Evolutionary conservation across 495 filamentous ascomycete genomes (phyloP).

Genomic region (Aspergillus hancockii): DNA sequence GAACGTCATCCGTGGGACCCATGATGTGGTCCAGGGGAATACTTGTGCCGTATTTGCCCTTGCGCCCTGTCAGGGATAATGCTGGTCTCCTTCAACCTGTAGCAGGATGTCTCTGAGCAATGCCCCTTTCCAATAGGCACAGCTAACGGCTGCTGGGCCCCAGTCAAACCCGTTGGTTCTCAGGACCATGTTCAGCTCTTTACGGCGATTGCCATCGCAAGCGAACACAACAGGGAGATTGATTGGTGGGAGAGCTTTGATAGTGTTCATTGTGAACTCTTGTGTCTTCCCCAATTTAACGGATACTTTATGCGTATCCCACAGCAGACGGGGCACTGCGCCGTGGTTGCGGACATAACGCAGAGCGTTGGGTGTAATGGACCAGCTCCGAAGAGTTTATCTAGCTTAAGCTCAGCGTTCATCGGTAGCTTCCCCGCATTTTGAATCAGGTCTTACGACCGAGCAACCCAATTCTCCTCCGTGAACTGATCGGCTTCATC

Average conservation of each 20-base stretch:
- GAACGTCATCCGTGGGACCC: constrained; percentile 56
- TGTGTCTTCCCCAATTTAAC: constrained; percentile 53
- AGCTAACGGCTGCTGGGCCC: constrained; percentile 59
- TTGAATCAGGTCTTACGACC: constrained; percentile 28
- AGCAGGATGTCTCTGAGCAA: constrained; percentile 56
- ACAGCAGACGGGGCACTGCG: constrained; percentile 56
- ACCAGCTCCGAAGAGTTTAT: constrained; percentile 24
- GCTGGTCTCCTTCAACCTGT: constrained; percentile 45
- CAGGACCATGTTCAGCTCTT: constrained; percentile 57
- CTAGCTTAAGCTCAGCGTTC: constrained; percentile 30
- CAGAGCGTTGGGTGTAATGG: constrained; percentile 53
- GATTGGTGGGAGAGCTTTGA: constrained; percentile 52
- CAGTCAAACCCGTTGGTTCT: constrained; percentile 61
- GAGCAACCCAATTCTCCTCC: constrained; percentile 38
- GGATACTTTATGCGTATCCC: constrained; percentile 52
- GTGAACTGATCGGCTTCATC: constrained; percentile 35
- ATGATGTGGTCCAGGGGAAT: constrained; percentile 59
- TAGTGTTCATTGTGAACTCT: constrained; percentile 52
- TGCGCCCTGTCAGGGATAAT: not conserved
- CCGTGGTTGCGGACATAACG: constrained; percentile 67
- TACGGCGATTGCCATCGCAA: constrained; percentile 63
- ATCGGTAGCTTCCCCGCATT: constrained; percentile 36
- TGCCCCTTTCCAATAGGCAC: constrained; percentile 63
- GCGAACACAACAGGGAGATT: constrained; percentile 59
- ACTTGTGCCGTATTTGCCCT: constrained; percentile 53